Conservation (phyloP, 176 grass and related monocot species). For the Echinochloa phyllopogon region DNA sequence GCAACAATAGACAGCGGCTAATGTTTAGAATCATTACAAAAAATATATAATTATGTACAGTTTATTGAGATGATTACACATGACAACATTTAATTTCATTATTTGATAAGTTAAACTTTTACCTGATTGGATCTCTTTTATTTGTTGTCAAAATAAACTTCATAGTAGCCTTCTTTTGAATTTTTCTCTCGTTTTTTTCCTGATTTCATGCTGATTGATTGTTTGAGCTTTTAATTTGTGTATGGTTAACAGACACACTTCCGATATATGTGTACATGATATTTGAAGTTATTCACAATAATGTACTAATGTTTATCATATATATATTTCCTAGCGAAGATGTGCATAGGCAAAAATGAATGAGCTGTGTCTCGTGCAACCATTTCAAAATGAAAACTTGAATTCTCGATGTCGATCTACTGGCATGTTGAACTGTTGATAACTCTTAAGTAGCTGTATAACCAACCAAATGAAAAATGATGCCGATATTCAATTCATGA, state of each 20-base stretch:
- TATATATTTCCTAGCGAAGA: not conserved
- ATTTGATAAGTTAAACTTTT: not conserved
- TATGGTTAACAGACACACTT: not conserved
- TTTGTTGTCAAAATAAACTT: not conserved
- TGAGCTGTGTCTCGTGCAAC: not conserved
- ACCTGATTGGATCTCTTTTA: not conserved
- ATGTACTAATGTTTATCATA: not conserved
- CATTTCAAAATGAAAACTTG: too few relatives aligned
- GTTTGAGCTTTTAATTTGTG: not conserved
- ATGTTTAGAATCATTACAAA: conserved; percentile 8
- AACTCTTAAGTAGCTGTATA: not conserved
- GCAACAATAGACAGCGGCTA: not conserved
- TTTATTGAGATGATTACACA: not conserved
- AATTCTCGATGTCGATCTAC: not conserved
- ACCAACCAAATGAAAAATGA: not conserved
- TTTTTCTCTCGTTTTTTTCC: not conserved
- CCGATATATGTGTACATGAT: not conserved
- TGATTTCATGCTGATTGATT: not conserved
- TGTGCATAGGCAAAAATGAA: not conserved
- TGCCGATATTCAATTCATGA: not conserved
- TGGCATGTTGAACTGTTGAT: too few relatives aligned
- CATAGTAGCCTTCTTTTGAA: not conserved
- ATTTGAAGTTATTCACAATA: not conserved
- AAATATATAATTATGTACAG: not conserved
- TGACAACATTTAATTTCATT: not conserved